Base-by-base conservation (phyloP, 306 rosid genomes). In the Hippophae tibetana region DNA sequence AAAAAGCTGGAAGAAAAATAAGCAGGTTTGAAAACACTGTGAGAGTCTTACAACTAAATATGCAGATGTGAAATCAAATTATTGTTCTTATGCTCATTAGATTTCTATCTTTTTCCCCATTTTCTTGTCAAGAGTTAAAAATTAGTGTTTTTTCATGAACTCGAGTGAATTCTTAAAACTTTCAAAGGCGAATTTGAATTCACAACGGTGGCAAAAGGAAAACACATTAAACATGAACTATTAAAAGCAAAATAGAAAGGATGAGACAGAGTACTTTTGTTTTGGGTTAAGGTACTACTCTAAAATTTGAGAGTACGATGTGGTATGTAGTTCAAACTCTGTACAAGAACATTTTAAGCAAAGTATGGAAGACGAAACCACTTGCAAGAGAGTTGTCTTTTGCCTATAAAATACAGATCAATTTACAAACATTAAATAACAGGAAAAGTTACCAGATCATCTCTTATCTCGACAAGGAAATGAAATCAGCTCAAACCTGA, bases 371-470 rank as follows among this genome's bases (percentile, higher is more conserved):
- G 27, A 64, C 57, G 23, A 48, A 49, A 26, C 42, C 14, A 54
- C 13, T 41, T 54, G 49, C 38, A 31, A 42, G 7, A 11, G 40
- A 58, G 56, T 26, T 47, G 42, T 7, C 18, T 23, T 57, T 44
- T 23, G 4, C 38, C 38, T 31, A 31, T 31, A 31, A 31, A 31
- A 1, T 1, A 31, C 5, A 31, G 38, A 31, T 2, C 38, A 31
- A 18, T 26, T 11, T 13, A 54, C 55, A 55, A 62, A 43, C 52
- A 56, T 53, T 53, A 31, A 46, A 13, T 45, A 54, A 43, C 5
- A 54, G 44, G 26, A 43, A 57, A 69, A 54, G 25, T 55, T 50
- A 70, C 64, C 59, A 41, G 56, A 69, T 49, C 54, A 41, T n/a
- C 42, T 68, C 54, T n/a, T 8, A 26, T 44, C 43, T 5, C 42